Base-by-base conservation (phyloP, 164 flowering plant genomes). In the Vitis amurensis region DNA sequence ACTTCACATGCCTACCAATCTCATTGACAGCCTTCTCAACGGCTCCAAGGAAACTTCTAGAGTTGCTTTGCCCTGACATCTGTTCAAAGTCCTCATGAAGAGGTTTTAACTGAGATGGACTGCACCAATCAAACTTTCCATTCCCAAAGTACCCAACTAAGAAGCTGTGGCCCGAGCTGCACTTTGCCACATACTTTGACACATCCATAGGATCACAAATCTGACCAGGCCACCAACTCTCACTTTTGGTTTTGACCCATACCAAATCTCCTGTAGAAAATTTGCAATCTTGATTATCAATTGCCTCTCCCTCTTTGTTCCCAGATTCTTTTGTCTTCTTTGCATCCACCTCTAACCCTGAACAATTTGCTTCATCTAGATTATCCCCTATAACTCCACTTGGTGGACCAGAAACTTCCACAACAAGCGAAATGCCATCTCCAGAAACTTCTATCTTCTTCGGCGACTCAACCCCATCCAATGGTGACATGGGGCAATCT, bases 211-310 rank as follows among this genome's bases (percentile, higher is more conserved):
- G 84, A 73, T 84, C 81, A 68, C 58, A 74, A 62, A 88, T 80
- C 63, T 78, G 80, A 17, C 88, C 92, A 11, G 92, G 92, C 92
- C 90, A 88, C 88, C 92, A 88, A 12, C 82, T 80, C 52, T 77
- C 77, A 64, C 55, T 80, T 67, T 83, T 84, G 16, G 87, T 83
- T 69, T 76, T 79, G 7, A 78, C 77, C 92, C 92, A 88, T 10
- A 88, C 89, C 56, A 87, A 59, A 77, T 88, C 89, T 55, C 81
- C 80, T n/a, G 61, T 66, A 15, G 57, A 14, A 61, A 73, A 78
- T n/a, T 19, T 56, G 48, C 37, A 23, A 1, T 61, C 66, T n/a
- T 16, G 44, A 57, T 50, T 7, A 68, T 56, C 68, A 60, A 10
- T 44, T 1, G 12, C 63, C n/a, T 52, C 59, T 53, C 48, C 49